These are phyloP conservation scores for Fusarium nematophilum DNA, from an alignment of 2,329 filamentous ascomycete species.

Conservation along the genomic window DNA sequence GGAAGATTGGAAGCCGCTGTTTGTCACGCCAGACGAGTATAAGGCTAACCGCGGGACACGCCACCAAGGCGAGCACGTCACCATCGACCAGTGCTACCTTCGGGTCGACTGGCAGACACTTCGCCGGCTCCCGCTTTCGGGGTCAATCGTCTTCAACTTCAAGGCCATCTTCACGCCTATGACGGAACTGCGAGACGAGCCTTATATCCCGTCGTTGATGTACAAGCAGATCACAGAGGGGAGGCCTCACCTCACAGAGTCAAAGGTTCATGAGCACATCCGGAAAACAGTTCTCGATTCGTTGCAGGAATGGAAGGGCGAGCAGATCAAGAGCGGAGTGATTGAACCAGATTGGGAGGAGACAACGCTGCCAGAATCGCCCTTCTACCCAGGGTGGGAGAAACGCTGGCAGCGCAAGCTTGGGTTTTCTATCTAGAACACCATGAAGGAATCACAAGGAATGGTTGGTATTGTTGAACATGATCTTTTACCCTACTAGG, in stretches of 20 bases:
- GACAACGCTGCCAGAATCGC: background rate
- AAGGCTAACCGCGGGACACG: slow-evolving; percentile 66
- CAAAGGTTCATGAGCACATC: slow-evolving; percentile 1
- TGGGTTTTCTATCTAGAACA: background rate
- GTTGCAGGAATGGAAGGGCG: background rate
- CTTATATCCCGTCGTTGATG: slow-evolving; percentile 75
- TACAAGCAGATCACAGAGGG: slow-evolving; percentile 55
- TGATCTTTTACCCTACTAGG: too few species aligned
- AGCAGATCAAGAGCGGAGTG: background rate
- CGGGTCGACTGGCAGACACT: slow-evolving; percentile 90
- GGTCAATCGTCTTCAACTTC: slow-evolving; percentile 84
- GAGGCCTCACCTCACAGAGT: background rate
- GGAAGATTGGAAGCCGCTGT: slow-evolving; percentile 78
- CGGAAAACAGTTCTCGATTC: background rate
- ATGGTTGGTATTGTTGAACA: too few species aligned
- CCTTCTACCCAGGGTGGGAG: slow-evolving; percentile 1
- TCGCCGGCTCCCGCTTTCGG: slow-evolving; percentile 78
- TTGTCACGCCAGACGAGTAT: slow-evolving; percentile 75
- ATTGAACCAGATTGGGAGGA: background rate
- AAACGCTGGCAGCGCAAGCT: background rate
- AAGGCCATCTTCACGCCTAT: slow-evolving; percentile 85
- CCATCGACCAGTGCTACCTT: slow-evolving; percentile 70
- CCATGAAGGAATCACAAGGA: too few species aligned
- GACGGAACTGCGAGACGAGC: slow-evolving; percentile 74
- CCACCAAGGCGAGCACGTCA: slow-evolving; percentile 65